phyloP scores from a whole-genome alignment of 2,329 filamentous ascomycete species.

The Fusarium sp. region DNA sequence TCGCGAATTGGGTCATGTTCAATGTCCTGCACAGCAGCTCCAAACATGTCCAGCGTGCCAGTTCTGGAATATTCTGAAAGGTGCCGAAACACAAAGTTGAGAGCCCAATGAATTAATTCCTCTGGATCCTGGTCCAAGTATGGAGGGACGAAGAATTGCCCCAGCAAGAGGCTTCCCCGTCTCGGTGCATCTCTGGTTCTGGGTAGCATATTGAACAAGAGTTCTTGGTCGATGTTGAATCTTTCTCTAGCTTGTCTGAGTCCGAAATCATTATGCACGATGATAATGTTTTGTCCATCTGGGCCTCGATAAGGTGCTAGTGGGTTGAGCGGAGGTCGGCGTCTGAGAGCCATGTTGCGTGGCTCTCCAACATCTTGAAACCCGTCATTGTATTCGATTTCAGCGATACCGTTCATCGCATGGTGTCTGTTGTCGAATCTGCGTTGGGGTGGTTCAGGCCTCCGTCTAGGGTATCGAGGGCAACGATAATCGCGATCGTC shows the following conservation, averaged over 20 bases:
- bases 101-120: slow-evolving; percentile 17
- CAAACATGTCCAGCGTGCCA: slow-evolving; percentile 34
- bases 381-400: neutral
- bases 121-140: slow-evolving; percentile 1
- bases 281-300: slow-evolving; percentile 13
- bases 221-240: slow-evolving; percentile 19
- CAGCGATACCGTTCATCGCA: slow-evolving; percentile 6
- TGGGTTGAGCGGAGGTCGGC: neutral
- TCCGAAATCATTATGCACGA: slow-evolving; percentile 8
- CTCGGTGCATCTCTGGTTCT: slow-evolving; percentile 20
- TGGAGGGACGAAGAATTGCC: slow-evolving; percentile 14
- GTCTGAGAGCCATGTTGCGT: neutral
- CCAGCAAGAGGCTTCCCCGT: slow-evolving; percentile 20
- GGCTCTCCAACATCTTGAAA: neutral
- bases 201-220: slow-evolving; percentile 26
- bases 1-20: neutral
- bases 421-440: neutral
- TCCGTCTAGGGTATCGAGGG: neutral
- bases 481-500: neutral
- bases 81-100: slow-evolving; percentile 34
- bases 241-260: slow-evolving; percentile 11
- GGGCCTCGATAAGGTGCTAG: neutral
- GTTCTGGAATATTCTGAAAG: slow-evolving; percentile 22
- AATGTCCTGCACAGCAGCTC: slow-evolving; percentile 19
- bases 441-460: neutral